Evolutionary conservation across 139 green algal species (phyloP), one percentile per base, ranked within the genome.

Genomic region (Haematococcus lacustris): DNA sequence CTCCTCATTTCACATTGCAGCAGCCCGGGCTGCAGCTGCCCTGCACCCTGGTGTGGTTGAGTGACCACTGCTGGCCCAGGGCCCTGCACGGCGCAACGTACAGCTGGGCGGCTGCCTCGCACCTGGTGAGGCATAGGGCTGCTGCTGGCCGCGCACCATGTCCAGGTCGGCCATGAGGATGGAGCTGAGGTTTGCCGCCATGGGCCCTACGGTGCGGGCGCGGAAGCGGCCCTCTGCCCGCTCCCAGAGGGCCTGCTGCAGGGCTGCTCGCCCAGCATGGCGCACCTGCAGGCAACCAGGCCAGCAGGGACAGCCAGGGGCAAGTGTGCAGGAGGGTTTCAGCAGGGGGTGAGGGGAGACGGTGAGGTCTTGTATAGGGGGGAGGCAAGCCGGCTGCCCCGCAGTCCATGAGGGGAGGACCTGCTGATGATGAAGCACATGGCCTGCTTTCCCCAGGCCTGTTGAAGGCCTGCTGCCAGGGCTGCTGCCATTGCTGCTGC

Each of bases 181-280:
- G 47, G 25, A 39, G 2, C n/a, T 68, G 34, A 80, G 41, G 60
- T 75, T 75, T 28, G 79, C 75, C 0, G 75, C 75, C 60, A 75
- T 64, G 66, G 51, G 21, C 3, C 43, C 33, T n/a, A 80, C 64
- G 2, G 79, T 79, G 53, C 79, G 75, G 30, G 74, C 79, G n/a
- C 60, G 57, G 72, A 66, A 75, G 2, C 79, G 68, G 21, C 75
- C 79, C 61, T 75, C 43, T 25, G 74, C 61, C 0, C 79, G 75
- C 51, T 66, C n/a, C 37, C 75, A 79, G 51, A 85, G 47, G 25
- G 69, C 61, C 37, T 65, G 32, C 73, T 85, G 79, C 51, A 85
- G 68, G 25, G 72, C 53, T 13, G 61, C 23, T 1, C 79, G 61
- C 2, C 79, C 79, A 28, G 69, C 32, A 60, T 85, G 75, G 35